phyloP scores from a whole-genome alignment of 257 asterid species.

The Solanum corneliomulleri region DNA sequence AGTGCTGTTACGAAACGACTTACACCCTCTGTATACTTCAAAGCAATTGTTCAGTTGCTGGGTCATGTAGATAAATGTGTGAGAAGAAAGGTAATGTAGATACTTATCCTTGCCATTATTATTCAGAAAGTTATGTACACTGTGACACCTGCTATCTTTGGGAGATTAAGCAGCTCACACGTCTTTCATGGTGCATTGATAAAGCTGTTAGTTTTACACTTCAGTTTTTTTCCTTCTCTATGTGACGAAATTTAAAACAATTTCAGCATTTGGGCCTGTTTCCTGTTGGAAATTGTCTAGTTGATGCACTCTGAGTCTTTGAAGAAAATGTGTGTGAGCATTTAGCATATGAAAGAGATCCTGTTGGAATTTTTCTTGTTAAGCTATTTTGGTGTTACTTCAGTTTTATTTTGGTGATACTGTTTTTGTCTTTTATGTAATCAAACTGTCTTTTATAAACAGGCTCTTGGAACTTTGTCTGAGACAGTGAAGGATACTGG shows the following conservation, averaged over 20 bases:
- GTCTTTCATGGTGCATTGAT: neutral
- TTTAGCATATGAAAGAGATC: neutral
- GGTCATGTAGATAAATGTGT: constrained; percentile 41
- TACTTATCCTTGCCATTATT: neutral
- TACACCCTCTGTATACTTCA: constrained; percentile 56
- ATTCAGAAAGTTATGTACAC: neutral
- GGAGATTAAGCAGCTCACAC: neutral
- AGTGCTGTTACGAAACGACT: constrained; percentile 46
- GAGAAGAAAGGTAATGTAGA: constrained; percentile 53
- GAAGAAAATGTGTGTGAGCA: neutral
- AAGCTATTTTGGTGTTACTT: neutral
- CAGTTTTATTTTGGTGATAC: neutral
- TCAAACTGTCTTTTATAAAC: constrained; percentile 9
- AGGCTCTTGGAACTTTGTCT: constrained; percentile 81
- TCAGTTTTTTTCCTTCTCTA: neutral
- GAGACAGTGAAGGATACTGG: constrained; percentile 56
- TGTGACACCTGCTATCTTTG: neutral
- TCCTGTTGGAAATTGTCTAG: neutral
- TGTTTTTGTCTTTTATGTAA: neutral
- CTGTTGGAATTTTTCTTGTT: neutral
- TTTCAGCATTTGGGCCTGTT: neutral
- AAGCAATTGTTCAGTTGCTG: constrained; percentile 49
- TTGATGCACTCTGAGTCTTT: neutral
- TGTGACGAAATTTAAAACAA: neutral
- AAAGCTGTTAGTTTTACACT: neutral